Conservation (phyloP, 2,329 filamentous ascomycete genomes). For the Thyridium curvatum region DNA sequence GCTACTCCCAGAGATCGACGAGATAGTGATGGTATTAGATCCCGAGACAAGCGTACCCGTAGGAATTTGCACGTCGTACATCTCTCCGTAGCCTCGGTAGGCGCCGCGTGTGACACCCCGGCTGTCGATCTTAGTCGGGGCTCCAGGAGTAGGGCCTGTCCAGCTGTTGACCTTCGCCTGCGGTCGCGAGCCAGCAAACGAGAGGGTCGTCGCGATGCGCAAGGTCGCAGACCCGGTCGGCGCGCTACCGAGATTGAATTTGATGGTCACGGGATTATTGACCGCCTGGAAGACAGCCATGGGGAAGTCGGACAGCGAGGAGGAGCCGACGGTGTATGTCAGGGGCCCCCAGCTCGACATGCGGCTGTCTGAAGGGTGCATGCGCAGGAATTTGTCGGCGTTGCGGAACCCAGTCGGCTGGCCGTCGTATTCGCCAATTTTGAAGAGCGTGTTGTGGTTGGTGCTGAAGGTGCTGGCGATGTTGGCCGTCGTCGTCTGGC, state of each 20-base stretch:
- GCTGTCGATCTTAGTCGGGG: conserved; percentile 57
- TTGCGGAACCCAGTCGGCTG: conserved; percentile 60
- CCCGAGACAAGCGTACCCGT: conserved; percentile 52
- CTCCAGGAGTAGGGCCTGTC: conserved; percentile 37
- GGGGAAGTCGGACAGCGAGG: conserved; percentile 46
- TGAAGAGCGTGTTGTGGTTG: conserved; percentile 49
- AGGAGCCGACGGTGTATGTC: conserved; percentile 56
- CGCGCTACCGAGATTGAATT: conserved; percentile 46
- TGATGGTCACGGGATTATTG: conserved; percentile 55
- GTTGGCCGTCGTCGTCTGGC: conserved; percentile 39
- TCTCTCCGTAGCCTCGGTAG: conserved; percentile 57
- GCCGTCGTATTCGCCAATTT: conserved; percentile 61
- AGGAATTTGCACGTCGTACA: conserved; percentile 57
- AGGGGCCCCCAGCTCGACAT: conserved; percentile 55
- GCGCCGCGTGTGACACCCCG: conserved; percentile 60
- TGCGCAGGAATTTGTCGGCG: conserved; percentile 58
- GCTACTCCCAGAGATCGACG: not conserved
- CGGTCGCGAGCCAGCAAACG: conserved; percentile 54
- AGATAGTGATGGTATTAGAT: conserved; percentile 56
- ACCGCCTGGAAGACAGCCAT: conserved; percentile 60
- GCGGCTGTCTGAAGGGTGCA: conserved; percentile 49
- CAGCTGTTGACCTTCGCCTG: conserved; percentile 51
- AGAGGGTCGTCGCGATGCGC: conserved; percentile 58
- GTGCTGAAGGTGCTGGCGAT: conserved; percentile 37
- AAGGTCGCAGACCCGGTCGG: conserved; percentile 49